A percentile compares a stretch with the other conserved stretches of the same genome.
Evolutionary conservation across 23 red algal species (phyloP).

Genomic region (Gracilaria domingensis): DNA sequence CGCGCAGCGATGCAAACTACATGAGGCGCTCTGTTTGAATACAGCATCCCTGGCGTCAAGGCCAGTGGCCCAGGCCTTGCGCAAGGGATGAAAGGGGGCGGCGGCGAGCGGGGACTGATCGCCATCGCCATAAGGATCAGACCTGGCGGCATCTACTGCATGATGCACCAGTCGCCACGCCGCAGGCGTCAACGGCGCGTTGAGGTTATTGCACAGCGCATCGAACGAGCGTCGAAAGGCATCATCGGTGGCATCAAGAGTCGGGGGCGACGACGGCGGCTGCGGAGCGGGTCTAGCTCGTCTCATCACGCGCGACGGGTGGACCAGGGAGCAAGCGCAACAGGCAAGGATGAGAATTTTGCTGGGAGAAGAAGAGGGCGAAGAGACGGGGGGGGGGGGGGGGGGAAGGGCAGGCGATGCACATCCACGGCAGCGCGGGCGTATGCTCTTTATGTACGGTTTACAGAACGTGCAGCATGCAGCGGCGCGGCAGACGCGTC

Average conservation of each 20-base stretch:
- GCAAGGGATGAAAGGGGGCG: constrained; percentile 2
- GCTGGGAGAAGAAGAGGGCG: not conserved
- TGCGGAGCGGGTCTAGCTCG: not conserved
- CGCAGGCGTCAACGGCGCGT: not conserved
- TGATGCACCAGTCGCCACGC: not conserved
- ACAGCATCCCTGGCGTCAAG: constrained; percentile 7
- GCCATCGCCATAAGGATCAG: constrained; percentile 33
- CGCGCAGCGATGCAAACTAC: constrained; percentile 1
- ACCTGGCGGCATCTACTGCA: not conserved
- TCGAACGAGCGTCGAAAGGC: not conserved
- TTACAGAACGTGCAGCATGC: not conserved
- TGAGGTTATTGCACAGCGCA: not conserved
- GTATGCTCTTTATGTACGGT: too few species aligned
- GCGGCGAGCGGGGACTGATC: constrained; percentile 1
- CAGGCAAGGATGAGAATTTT: too few species aligned
- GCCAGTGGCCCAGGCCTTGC: constrained; percentile 40
- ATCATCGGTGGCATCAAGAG: not conserved
- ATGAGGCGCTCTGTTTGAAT: not conserved
- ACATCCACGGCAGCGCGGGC: too few species aligned
- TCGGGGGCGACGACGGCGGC: not conserved
- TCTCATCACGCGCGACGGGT: not conserved
- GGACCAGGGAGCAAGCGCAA: too few species aligned
- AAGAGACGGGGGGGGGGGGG: not conserved
- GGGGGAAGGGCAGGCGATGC: not conserved
- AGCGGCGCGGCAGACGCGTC: not conserved